phyloP scores from a whole-genome alignment of 306 rosid genomes.

The Prunus kanzakura region DNA sequence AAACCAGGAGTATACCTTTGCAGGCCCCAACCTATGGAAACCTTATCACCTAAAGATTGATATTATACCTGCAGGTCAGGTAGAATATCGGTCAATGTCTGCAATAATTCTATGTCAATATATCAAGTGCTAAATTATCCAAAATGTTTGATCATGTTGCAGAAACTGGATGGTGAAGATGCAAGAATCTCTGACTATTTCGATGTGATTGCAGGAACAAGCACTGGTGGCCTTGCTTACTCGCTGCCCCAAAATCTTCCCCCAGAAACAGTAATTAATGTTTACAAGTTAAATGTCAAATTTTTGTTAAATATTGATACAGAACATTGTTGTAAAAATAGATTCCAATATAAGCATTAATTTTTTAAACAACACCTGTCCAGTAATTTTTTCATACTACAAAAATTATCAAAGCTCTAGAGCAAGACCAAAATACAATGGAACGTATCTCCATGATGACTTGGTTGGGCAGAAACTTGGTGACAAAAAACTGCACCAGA shows the following conservation, averaged over 20 bases:
- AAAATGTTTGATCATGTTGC: too few relatives aligned
- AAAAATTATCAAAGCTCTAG: conserved; percentile 22
- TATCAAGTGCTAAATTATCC: background rate
- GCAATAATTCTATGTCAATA: background rate
- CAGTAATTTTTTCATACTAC: background rate
- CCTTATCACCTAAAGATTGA: conserved; percentile 18
- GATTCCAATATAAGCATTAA: too few relatives aligned
- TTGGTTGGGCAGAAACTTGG: conserved; percentile 29
- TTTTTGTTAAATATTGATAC: too few relatives aligned
- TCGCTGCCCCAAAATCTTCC: conserved; percentile 52
- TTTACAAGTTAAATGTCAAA: too few relatives aligned
- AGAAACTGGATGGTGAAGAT: too few relatives aligned
- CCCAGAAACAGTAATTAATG: too few relatives aligned
- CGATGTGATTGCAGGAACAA: conserved; percentile 1
- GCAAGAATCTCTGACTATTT: too few relatives aligned
- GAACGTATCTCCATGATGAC: conserved; percentile 35
- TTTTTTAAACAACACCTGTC: too few relatives aligned
- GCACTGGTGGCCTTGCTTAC: conserved; percentile 57
- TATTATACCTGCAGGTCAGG: too few relatives aligned
- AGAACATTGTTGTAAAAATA: too few relatives aligned
- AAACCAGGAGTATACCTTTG: too few relatives aligned
- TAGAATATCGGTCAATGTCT: too few relatives aligned
- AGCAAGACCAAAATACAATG: conserved; percentile 40
- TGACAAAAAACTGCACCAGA: conserved; percentile 25
- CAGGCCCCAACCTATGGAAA: conserved; percentile 30